These are phyloP conservation scores for Gnomoniopsis smithogilvyi DNA, from an alignment of 2,329 filamentous ascomycete genomes.

Conservation along the genomic window DNA sequence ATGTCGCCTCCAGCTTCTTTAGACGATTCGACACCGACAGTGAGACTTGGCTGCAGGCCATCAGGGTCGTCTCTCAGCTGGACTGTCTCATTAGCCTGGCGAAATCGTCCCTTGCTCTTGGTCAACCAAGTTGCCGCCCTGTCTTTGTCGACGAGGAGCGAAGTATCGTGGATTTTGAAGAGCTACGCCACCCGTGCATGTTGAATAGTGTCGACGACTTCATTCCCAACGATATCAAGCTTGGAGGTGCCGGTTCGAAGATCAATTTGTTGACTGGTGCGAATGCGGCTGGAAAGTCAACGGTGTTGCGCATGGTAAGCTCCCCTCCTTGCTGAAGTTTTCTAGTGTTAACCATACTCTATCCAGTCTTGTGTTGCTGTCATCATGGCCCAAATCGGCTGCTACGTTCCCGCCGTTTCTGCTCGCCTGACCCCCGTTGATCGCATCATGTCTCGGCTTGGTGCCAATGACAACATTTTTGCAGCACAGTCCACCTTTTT, in stretches of 20 bases:
- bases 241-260: slow-evolving; percentile 78
- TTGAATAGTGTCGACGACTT: slow-evolving; percentile 86
- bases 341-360: slow-evolving; percentile 24
- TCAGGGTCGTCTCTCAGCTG: slow-evolving; percentile 85
- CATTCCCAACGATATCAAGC: slow-evolving; percentile 88
- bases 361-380: slow-evolving; percentile 86
- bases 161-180: slow-evolving; percentile 85
- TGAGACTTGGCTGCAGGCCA: slow-evolving; percentile 79
- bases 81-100: slow-evolving; percentile 94
- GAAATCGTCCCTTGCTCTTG: slow-evolving; percentile 79
- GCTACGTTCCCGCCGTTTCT: slow-evolving; percentile 79
- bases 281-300: slow-evolving; percentile 97
- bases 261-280: slow-evolving; percentile 92
- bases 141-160: slow-evolving; percentile 82
- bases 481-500: slow-evolving; percentile 98
- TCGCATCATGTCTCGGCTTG: slow-evolving; percentile 96
- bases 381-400: slow-evolving; percentile 96
- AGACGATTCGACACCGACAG: slow-evolving; percentile 87
- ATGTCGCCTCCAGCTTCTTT: slow-evolving; percentile 80
- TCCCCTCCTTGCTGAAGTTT: background rate
- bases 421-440: slow-evolving; percentile 88
- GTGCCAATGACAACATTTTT: slow-evolving; percentile 98
- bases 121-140: slow-evolving; percentile 84
- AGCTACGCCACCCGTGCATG: slow-evolving; percentile 94
- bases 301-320: slow-evolving; percentile 84